These are phyloP conservation scores for Fusarium hostae DNA, from an alignment of 2,329 filamentous ascomycete genomes.

Conservation along the genomic window DNA sequence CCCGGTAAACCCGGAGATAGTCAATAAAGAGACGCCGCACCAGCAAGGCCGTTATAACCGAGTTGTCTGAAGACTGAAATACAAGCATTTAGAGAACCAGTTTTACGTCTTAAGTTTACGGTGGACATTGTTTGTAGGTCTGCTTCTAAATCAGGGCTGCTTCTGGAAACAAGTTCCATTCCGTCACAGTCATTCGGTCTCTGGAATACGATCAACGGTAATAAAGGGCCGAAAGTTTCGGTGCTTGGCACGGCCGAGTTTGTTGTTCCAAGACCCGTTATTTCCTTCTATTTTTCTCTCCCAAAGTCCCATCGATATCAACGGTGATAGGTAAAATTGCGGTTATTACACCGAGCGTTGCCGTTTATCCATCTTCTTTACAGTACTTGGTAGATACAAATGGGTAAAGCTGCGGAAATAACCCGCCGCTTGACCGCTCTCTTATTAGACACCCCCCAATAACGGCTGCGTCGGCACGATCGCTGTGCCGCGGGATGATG, in stretches of 20 bases:
- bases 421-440: constrained; percentile 15
- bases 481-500: constrained; percentile 43
- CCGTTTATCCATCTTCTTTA: neutral
- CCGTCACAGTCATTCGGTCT: neutral
- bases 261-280: constrained; percentile 37
- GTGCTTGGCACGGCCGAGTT: constrained; percentile 38
- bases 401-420: constrained; percentile 15
- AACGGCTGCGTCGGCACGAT: constrained; percentile 46
- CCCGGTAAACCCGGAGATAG: constrained; percentile 43
- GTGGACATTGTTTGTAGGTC: neutral
- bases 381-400: neutral
- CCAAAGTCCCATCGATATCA: constrained; percentile 1
- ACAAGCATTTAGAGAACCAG: neutral
- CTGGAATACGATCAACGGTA: neutral
- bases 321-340: constrained; percentile 5
- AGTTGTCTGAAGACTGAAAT: constrained; percentile 11
- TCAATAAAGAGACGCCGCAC: constrained; percentile 9
- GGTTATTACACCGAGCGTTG: constrained; percentile 4
- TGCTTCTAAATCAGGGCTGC: neutral
- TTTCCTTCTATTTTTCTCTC: constrained; percentile 12
- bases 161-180: constrained; percentile 7
- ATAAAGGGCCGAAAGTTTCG: constrained; percentile 31
- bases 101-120: constrained; percentile 14
- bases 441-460: constrained; percentile 20
- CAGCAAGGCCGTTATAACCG: constrained; percentile 38